These are phyloP conservation scores for Metarhizium robertsii DNA, from an alignment of 2,329 filamentous ascomycete species.

Conservation along the genomic window DNA sequence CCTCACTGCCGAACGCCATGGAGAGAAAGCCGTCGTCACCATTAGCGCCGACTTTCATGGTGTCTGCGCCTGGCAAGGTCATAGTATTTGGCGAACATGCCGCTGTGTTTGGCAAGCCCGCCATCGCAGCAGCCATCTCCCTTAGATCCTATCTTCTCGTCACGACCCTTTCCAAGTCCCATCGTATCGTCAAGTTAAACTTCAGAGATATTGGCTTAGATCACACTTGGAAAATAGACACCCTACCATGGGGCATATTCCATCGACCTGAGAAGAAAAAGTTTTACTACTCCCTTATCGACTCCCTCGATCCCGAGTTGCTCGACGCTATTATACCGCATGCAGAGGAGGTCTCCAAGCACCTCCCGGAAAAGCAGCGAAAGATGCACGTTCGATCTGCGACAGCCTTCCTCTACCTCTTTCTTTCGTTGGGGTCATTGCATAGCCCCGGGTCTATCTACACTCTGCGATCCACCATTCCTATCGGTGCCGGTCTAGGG, in stretches of 20 bases:
- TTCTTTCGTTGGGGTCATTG: background rate
- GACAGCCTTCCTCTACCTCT: background rate
- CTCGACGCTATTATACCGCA: background rate
- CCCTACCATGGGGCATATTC: constrained; percentile 2
- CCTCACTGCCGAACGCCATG: background rate
- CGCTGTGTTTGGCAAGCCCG: constrained; percentile 9
- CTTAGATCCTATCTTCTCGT: constrained; percentile 11
- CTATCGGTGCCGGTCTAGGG: constrained; percentile 9
- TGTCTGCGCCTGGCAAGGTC: constrained; percentile 5
- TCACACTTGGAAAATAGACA: constrained; percentile 8
- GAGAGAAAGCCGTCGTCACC: background rate
- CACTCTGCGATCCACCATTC: constrained; percentile 7
- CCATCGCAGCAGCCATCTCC: constrained; percentile 11
- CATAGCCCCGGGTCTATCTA: background rate
- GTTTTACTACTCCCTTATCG: background rate
- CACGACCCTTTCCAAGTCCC: constrained; percentile 7
- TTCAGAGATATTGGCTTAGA: constrained; percentile 10
- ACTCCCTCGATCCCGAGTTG: background rate
- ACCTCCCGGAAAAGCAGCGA: background rate
- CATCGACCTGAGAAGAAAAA: background rate
- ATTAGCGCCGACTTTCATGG: background rate
- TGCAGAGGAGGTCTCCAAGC: background rate
- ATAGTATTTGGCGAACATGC: constrained; percentile 11
- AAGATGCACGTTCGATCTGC: background rate
- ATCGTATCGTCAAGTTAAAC: constrained; percentile 6